Base-by-base conservation (phyloP, 768 basidiomycete genomes). In the Amanita muscaria region DNA sequence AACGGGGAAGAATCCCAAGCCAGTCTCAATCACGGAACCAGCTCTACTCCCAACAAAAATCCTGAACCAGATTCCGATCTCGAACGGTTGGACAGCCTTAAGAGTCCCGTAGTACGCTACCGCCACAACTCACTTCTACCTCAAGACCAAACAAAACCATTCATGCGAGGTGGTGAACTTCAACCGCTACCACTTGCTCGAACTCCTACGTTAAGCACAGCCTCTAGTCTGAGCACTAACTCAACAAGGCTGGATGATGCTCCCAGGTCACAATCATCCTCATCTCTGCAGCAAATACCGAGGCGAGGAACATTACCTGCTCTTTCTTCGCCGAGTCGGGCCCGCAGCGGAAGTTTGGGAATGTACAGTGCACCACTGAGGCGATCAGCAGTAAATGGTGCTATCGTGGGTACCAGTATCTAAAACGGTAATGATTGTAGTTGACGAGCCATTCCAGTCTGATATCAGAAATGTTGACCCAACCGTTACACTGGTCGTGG, bases 401-500 rank as follows among this genome's bases (percentile, higher is more conserved):
- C 61, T 44, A 46, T 60, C 56, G 42, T 42, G 41, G 52, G 62
- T 56, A 51, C 19, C 21, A 22, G 5, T 46, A 53, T 55, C 29
- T 43, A 16, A 23, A 30, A 40, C 12, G 35, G 12, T 53, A 48
- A 42, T 31, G 22, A 16, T 6, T 47, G 11, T 30, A 12, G 21
- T 16, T 42, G n/a, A 34, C 34, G 40, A 37, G 19, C 15, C 35
- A 54, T 53, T 53, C 10, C 30, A 47, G 45, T 47, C 39, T 16
- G 33, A 34, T 44, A 12, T 36, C 19, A 42, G 44, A 43, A 33
- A 60, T 42, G 33, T 40, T 15, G 56, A 52, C 45, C 51, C 54
- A n/a, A 60, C 62, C 37, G 60, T 85, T 39, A 77, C 80, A 7
- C 67, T 98, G 23, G 81, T 82, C 24, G 80, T 98, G 25, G 72